phyloP scores from a whole-genome alignment of 164 flowering plant genomes.

The Euptelea pleiosperma region DNA sequence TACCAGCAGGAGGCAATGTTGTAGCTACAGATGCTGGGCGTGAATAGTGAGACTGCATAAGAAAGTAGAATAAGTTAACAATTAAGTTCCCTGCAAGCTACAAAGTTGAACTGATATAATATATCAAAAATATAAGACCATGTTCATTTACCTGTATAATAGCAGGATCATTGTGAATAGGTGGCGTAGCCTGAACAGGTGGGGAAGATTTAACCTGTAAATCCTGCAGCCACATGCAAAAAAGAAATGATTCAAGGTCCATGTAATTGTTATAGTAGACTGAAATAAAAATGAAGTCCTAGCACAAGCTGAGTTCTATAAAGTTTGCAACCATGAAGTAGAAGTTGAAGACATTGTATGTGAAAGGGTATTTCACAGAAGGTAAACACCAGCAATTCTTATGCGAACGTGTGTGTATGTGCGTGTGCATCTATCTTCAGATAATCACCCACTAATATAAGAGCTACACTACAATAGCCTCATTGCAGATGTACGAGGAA shows the following conservation, averaged over 20 bases:
- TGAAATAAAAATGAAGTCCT: not conserved
- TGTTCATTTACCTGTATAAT: constrained; percentile 69
- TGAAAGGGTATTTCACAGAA: not conserved
- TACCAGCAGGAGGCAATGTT: constrained; percentile 53
- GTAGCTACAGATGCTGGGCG: constrained; percentile 51
- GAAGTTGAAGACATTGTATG: not conserved
- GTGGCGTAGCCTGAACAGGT: constrained; percentile 53
- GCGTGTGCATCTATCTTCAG: too few species aligned
- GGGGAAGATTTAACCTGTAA: constrained; percentile 89
- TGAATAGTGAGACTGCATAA: constrained; percentile 82
- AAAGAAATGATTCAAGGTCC: not conserved
- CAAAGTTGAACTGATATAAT: not conserved
- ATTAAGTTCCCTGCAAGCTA: not conserved
- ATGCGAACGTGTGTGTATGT: not conserved
- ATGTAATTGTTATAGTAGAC: not conserved
- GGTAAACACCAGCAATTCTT: not conserved
- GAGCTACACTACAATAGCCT: too few species aligned
- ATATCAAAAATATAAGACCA: not conserved
- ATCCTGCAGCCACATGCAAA: constrained; percentile 49
- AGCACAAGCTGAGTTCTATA: not conserved
- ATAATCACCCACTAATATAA: too few species aligned
- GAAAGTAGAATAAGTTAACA: not conserved
- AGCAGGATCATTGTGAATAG: constrained; percentile 80
- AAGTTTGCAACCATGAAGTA: not conserved
- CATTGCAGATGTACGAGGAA: too few species aligned